phyloP scores from a whole-genome alignment of 1,139 yeast genomes.

The Lodderomyces orthopsilosis region DNA sequence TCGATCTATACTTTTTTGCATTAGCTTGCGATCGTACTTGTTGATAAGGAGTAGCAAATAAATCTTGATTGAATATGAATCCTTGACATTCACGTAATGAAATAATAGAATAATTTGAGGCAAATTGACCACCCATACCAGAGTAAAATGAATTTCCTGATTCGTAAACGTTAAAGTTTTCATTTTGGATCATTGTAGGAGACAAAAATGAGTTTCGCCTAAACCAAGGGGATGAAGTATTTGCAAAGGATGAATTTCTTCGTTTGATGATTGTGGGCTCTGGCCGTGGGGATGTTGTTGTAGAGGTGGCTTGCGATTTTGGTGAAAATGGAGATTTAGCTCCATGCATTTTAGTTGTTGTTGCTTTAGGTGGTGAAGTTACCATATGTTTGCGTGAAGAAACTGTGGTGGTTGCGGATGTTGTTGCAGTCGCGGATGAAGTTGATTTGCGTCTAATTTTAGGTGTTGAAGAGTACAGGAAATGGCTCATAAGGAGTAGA shows the following conservation, averaged over 20 bases:
- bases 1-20: conserved; percentile 24
- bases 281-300: conserved; percentile 14
- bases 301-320: neutral
- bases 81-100: conserved; percentile 69
- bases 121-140: neutral
- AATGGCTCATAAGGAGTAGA: neutral
- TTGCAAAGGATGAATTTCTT: conserved; percentile 44
- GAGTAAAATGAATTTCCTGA: conserved; percentile 20
- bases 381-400: neutral
- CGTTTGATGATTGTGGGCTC: conserved; percentile 22
- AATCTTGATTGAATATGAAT: conserved; percentile 69
- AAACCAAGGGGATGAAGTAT: conserved; percentile 53
- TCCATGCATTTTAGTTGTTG: neutral
- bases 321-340: neutral
- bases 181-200: conserved; percentile 58
- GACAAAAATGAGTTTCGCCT: conserved; percentile 63
- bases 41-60: conserved; percentile 66
- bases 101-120: conserved; percentile 36
- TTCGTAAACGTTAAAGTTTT: conserved; percentile 58
- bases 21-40: conserved; percentile 50
- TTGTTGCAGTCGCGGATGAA: conserved; percentile 8
- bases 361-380: neutral
- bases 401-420: neutral
- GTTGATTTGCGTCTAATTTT: conserved; percentile 13
- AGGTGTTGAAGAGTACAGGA: neutral